Conservation (phyloP, 164 flowering plant species). For the Vitis labrusca region DNA sequence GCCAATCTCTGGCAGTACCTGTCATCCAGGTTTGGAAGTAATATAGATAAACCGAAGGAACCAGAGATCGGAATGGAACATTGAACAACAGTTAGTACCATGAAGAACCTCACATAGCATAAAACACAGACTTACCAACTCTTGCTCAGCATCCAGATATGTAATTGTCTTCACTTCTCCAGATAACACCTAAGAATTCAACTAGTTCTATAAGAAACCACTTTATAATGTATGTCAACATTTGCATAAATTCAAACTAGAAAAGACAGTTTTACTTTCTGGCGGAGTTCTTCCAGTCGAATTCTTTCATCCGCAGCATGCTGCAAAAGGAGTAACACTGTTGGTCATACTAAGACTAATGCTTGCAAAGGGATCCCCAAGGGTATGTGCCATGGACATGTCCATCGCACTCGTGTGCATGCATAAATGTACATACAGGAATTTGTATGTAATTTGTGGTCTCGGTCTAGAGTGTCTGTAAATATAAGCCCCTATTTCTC, state of each 20-base stretch:
- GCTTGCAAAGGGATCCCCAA: neutral
- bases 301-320: slow-evolving; percentile 99
- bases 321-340: slow-evolving; percentile 40
- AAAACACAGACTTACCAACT: slow-evolving; percentile 53
- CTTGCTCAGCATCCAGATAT: slow-evolving; percentile 75
- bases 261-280: slow-evolving; percentile 48
- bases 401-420: too few species aligned
- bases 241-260: neutral
- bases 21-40: slow-evolving; percentile 7
- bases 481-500: too few species aligned
- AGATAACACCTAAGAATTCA: slow-evolving; percentile 57
- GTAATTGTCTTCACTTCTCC: slow-evolving; percentile 74
- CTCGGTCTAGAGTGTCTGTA: too few species aligned
- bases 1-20: slow-evolving; percentile 86
- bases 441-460: neutral
- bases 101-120: slow-evolving; percentile 9
- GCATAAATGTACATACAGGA: too few species aligned
- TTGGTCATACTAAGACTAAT: neutral
- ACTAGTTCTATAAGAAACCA: slow-evolving; percentile 8
- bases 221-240: too few species aligned
- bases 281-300: slow-evolving; percentile 83
- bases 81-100: neutral
- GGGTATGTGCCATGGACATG: too few species aligned
- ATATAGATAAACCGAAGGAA: too few species aligned
- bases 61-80: too few species aligned